These are phyloP conservation scores for Apiospora kogelbergensis DNA, from an alignment of 2,329 filamentous ascomycete genomes.

Conservation along the genomic window DNA sequence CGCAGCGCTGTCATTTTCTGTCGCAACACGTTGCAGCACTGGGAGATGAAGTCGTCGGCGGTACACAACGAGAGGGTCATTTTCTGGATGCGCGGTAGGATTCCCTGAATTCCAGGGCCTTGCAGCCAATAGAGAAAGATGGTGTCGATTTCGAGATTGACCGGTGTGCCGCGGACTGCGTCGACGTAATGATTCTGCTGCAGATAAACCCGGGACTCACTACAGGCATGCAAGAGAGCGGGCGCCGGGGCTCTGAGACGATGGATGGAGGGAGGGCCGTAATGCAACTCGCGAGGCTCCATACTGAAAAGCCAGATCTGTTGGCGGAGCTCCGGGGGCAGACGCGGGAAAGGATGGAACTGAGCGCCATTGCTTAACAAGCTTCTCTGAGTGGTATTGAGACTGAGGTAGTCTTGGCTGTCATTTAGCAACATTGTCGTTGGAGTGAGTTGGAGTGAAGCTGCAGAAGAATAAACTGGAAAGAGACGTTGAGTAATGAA, in stretches of 20 bases:
- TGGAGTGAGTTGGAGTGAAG: too few relatives aligned
- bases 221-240: background rate
- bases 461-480: too few relatives aligned
- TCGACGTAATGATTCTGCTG: background rate
- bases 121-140: background rate
- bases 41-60: background rate
- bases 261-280: background rate
- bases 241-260: background rate
- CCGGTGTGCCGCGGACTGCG: background rate
- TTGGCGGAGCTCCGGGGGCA: background rate
- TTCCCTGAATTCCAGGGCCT: background rate
- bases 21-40: background rate
- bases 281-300: background rate
- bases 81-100: background rate
- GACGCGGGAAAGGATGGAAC: background rate
- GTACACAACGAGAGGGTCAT: background rate
- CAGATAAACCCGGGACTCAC: background rate
- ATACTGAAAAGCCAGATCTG: background rate
- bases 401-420: too few relatives aligned
- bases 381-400: too few relatives aligned
- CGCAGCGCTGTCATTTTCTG: background rate
- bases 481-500: too few relatives aligned
- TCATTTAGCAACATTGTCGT: too few relatives aligned
- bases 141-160: background rate
- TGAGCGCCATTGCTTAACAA: too few relatives aligned